Evolutionary conservation across 345 rosid genomes (phyloP).

Genomic region (Citrus unshiu): DNA sequence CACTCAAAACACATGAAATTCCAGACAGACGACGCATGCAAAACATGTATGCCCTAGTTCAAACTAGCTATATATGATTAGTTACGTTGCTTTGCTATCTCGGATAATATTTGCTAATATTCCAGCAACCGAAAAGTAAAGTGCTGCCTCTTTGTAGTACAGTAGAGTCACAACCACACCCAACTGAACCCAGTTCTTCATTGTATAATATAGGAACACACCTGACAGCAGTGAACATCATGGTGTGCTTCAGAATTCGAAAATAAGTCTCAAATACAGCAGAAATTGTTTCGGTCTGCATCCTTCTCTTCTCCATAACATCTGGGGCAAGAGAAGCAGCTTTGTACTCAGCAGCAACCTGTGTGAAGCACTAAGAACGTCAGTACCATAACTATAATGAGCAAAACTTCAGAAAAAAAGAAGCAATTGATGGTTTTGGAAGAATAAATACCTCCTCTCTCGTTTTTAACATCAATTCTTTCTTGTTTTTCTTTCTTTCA

Average conservation of each 20-base stretch:
- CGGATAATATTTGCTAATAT: neutral
- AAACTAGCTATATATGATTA: neutral
- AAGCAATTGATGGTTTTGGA: neutral
- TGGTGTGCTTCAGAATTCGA: slow-evolving; percentile 77
- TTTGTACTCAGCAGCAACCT: slow-evolving; percentile 89
- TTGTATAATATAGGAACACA: slow-evolving; percentile 23
- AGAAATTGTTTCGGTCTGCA: slow-evolving; percentile 80
- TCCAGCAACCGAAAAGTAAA: neutral
- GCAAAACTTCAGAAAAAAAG: neutral
- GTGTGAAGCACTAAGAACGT: slow-evolving; percentile 11
- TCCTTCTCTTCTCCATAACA: slow-evolving; percentile 54
- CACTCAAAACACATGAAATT: neutral
- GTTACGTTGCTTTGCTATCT: neutral
- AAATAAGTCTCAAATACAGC: slow-evolving; percentile 89
- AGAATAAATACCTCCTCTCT: slow-evolving; percentile 64
- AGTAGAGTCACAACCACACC: neutral
- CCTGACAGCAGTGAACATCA: slow-evolving; percentile 52
- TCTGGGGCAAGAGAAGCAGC: slow-evolving; percentile 62
- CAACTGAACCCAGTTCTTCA: neutral
- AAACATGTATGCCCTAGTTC: neutral
- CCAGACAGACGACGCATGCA: neutral
- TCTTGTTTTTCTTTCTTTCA: slow-evolving; percentile 65
- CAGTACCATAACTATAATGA: neutral
- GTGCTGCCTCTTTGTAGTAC: neutral
- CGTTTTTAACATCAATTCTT: slow-evolving; percentile 60